These are phyloP conservation scores for Globisporangium nagaii DNA, from an alignment of 352 stramenopile genomes.

Conservation along the genomic window DNA sequence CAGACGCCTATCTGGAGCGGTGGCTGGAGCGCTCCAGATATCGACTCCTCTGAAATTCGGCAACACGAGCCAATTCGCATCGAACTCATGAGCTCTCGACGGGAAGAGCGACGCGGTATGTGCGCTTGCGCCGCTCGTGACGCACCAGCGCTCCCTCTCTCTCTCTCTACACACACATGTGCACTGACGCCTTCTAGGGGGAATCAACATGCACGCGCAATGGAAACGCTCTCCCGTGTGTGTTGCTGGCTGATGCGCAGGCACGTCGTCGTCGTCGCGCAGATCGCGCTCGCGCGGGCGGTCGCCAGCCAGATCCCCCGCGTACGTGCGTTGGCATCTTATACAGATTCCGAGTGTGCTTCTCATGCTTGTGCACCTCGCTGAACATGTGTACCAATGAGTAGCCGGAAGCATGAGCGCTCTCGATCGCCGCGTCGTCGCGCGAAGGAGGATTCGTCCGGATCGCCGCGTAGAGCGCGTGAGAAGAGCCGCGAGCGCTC, in stretches of 20 bases:
- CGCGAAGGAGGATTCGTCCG: background rate
- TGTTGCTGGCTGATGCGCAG: slow-evolving; percentile 16
- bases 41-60: too few species aligned
- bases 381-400: background rate
- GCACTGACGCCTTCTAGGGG: slow-evolving; percentile 12
- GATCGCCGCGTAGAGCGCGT: background rate
- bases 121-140: background rate
- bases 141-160: background rate
- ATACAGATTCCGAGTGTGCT: too few species aligned
- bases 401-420: slow-evolving; percentile 18
- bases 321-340: background rate
- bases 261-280: slow-evolving; percentile 16
- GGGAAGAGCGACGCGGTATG: slow-evolving; percentile 3
- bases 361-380: background rate
- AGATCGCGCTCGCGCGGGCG: slow-evolving; percentile 19
- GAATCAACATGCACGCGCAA: background rate
- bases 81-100: slow-evolving; percentile 1
- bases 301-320: slow-evolving; percentile 17
- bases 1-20: too few species aligned
- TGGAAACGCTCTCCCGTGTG: slow-evolving; percentile 10
- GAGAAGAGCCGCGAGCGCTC: background rate
- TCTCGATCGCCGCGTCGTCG: background rate
- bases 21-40: too few species aligned
- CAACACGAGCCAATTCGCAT: too few species aligned
- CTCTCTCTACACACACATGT: background rate